Conservation (phyloP, 2,329 filamentous ascomycete genomes). For the Botrytis aclada region DNA sequence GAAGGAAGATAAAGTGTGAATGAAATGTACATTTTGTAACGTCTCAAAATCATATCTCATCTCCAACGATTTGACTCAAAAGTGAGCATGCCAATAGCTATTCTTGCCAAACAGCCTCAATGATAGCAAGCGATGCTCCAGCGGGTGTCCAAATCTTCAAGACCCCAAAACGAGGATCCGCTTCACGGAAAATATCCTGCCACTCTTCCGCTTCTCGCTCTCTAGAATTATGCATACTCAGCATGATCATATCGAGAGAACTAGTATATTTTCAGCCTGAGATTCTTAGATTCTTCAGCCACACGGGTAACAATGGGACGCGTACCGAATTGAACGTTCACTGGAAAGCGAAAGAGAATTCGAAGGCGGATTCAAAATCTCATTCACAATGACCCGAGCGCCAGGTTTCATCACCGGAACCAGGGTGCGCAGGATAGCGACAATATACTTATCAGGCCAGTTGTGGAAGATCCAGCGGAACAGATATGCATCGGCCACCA, state of each 20-base stretch:
- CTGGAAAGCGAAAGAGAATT: not conserved
- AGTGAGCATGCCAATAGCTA: not conserved
- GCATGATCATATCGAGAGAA: not conserved
- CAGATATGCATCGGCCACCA: slow-evolving; percentile 4
- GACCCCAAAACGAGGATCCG: not conserved
- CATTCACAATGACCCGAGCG: not conserved
- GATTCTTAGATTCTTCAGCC: not conserved
- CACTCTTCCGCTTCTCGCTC: slow-evolving; percentile 2
- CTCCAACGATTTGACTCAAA: not conserved
- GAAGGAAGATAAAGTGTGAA: not conserved
- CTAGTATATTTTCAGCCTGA: not conserved
- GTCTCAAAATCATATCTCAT: not conserved
- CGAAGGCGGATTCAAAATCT: not conserved
- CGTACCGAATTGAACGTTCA: not conserved
- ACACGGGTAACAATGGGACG: not conserved
- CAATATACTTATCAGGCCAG: slow-evolving; percentile 4
- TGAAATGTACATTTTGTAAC: not conserved
- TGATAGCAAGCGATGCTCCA: not conserved
- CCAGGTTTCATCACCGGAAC: not conserved
- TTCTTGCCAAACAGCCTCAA: slow-evolving; percentile 1
- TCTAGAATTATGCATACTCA: not conserved
- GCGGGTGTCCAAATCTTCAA: not conserved
- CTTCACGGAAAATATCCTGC: not conserved
- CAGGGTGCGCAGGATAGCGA: not conserved
- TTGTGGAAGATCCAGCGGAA: slow-evolving; percentile 10